Conservation (phyloP, 2,329 filamentous ascomycete genomes). For the Fusarium sp. region DNA sequence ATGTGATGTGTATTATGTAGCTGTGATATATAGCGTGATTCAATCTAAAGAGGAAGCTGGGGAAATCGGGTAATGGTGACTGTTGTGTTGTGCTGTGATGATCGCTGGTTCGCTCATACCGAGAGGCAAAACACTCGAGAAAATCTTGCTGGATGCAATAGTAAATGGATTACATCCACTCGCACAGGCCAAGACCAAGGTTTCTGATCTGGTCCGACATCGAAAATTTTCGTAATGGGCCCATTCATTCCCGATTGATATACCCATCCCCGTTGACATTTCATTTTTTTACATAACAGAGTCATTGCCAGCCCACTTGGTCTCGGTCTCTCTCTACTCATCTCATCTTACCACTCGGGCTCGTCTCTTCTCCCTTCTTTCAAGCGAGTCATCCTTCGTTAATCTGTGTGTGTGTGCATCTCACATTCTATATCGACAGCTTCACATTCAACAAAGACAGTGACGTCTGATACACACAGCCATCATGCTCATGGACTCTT, state of each 20-base stretch:
- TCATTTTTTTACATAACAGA: conserved; percentile 44
- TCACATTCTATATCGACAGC: conserved; percentile 1
- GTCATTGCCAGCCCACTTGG: conserved; percentile 39
- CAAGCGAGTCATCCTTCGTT: conserved; percentile 11
- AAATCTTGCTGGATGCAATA: neutral
- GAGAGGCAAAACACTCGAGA: conserved; percentile 22
- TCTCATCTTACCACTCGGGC: neutral
- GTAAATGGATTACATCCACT: conserved; percentile 6
- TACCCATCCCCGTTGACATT: conserved; percentile 19
- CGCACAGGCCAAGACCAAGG: conserved; percentile 1
- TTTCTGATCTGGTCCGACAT: conserved; percentile 11
- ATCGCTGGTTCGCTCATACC: conserved; percentile 14
- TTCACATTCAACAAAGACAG: no score
- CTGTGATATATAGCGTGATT: neutral
- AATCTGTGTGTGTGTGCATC: neutral
- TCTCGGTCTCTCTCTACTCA: conserved; percentile 14
- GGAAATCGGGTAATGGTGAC: neutral
- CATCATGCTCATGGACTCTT: conserved; percentile 36
- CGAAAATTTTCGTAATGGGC: conserved; percentile 40
- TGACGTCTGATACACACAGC: neutral
- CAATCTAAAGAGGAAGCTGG: neutral
- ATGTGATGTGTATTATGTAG: neutral
- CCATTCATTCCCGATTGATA: conserved; percentile 36
- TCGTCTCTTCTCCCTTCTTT: neutral
- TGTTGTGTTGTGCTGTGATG: neutral